Conservation (phyloP, 192 early-diverging fungal genomes). For the Coemansia sp. region DNA sequence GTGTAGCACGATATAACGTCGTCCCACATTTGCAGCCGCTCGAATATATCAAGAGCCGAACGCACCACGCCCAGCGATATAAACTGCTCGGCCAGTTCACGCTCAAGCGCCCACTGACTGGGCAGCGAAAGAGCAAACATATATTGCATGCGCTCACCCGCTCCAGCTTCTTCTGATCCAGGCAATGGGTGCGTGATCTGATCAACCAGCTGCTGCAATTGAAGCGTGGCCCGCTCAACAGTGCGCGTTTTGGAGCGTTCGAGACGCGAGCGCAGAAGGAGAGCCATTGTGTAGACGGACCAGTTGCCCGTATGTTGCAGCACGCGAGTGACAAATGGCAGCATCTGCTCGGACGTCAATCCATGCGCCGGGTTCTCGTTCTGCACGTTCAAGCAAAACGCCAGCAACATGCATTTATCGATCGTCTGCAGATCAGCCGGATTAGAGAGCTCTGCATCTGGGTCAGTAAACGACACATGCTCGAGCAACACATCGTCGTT, state of each 20-base stretch:
- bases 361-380: slow-evolving; percentile 93
- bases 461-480: slow-evolving; percentile 64
- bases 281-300: slow-evolving; percentile 95
- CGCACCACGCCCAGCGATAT: slow-evolving; percentile 82
- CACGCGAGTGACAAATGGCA: slow-evolving; percentile 87
- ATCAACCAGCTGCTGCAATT: slow-evolving; percentile 96
- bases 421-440: slow-evolving; percentile 64
- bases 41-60: slow-evolving; percentile 92
- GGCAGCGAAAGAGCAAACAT: slow-evolving; percentile 81
- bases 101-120: slow-evolving; percentile 95
- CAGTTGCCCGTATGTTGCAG: slow-evolving; percentile 95
- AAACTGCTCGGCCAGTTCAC: slow-evolving; percentile 83
- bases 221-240: slow-evolving; percentile 83
- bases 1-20: slow-evolving; percentile 86
- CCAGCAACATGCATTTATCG: slow-evolving; percentile 89
- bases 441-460: slow-evolving; percentile 52
- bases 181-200: slow-evolving; percentile 67
- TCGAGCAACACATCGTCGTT: slow-evolving; percentile 95
- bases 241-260: slow-evolving; percentile 84
- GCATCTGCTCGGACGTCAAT: slow-evolving; percentile 94
- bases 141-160: slow-evolving; percentile 74
- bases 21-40: slow-evolving; percentile 96
- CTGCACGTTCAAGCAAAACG: slow-evolving; percentile 89
- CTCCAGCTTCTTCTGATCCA: slow-evolving; percentile 29
- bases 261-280: slow-evolving; percentile 87